phyloP scores from a whole-genome alignment of 257 asterid species.

The Rauvolfia tetraphylla region DNA sequence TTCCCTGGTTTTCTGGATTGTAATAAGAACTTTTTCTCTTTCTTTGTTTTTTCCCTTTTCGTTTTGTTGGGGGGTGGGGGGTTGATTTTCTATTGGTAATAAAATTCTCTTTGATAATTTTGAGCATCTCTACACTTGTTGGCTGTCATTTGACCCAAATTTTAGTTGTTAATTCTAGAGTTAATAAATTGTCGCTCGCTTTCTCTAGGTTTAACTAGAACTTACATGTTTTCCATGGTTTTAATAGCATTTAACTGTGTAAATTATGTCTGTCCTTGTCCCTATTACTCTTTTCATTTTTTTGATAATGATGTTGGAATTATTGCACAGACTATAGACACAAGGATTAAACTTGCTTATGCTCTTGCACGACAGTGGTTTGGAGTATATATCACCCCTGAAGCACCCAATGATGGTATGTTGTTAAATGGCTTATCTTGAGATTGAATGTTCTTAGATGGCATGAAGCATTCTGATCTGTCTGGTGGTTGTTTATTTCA shows the following conservation, averaged over 20 bases:
- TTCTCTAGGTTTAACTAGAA: background rate
- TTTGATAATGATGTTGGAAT: slow-evolving; percentile 31
- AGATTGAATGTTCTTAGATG: too few relatives aligned
- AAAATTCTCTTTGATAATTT: background rate
- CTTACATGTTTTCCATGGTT: background rate
- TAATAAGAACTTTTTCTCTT: too few relatives aligned
- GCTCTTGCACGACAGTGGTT: slow-evolving; percentile 99
- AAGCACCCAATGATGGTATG: slow-evolving; percentile 84
- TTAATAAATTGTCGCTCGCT: background rate
- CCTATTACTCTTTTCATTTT: slow-evolving; percentile 14
- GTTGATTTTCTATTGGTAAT: background rate
- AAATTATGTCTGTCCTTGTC: background rate
- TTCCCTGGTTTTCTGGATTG: background rate
- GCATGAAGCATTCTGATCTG: slow-evolving; percentile 30
- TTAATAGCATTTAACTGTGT: background rate
- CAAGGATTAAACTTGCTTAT: slow-evolving; percentile 88
- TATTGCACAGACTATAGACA: slow-evolving; percentile 74
- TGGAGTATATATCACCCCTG: slow-evolving; percentile 91
- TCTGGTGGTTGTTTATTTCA: slow-evolving; percentile 36
- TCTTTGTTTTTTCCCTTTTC: too few relatives aligned
- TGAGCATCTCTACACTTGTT: background rate
- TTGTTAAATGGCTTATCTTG: slow-evolving; percentile 7
- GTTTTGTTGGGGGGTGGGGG: background rate
- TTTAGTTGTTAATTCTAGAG: background rate
- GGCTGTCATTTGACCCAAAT: background rate